Conservation (phyloP, 257 asterid species). For the Ligustrum vulgare region DNA sequence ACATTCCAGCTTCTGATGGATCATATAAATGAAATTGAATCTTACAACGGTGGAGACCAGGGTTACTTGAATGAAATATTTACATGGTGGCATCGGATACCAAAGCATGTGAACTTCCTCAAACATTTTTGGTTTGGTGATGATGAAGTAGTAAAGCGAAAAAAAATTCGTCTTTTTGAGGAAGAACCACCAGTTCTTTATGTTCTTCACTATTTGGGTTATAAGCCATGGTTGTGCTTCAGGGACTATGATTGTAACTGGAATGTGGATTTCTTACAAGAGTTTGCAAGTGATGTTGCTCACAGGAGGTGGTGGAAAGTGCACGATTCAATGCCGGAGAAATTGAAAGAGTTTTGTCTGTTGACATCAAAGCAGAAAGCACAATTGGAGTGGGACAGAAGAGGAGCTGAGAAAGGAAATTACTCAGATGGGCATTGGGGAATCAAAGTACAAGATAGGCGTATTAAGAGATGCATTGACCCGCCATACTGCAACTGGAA, state of each 20-base stretch:
- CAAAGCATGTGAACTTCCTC: conserved; percentile 82
- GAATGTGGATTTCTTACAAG: conserved; percentile 76
- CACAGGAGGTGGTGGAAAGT: conserved; percentile 87
- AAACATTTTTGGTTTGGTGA: conserved; percentile 89
- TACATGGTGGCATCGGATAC: conserved; percentile 93
- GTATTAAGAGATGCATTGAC: conserved; percentile 69
- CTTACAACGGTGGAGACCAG: conserved; percentile 93
- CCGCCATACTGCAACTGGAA: conserved; percentile 61
- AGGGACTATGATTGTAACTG: conserved; percentile 89
- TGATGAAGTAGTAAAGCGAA: conserved; percentile 53
- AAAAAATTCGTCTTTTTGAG: conserved; percentile 56
- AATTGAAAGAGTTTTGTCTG: conserved; percentile 57
- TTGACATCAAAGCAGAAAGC: conserved; percentile 74
- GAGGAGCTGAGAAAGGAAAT: conserved; percentile 59
- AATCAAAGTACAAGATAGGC: conserved; percentile 42
- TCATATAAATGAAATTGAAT: conserved; percentile 74
- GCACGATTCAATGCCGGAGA: conserved; percentile 67
- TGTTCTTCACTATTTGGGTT: conserved; percentile 79
- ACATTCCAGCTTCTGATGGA: conserved; percentile 82
- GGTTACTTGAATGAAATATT: conserved; percentile 81
- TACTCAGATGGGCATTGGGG: conserved; percentile 74
- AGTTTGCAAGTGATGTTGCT: conserved; percentile 84
- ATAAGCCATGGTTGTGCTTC: conserved; percentile 88
- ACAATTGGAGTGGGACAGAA: conserved; percentile 82
- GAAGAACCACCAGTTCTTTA: conserved; percentile 77